phyloP scores from a whole-genome alignment of 768 basidiomycete species.

The Dioszegia aurantiaca region DNA sequence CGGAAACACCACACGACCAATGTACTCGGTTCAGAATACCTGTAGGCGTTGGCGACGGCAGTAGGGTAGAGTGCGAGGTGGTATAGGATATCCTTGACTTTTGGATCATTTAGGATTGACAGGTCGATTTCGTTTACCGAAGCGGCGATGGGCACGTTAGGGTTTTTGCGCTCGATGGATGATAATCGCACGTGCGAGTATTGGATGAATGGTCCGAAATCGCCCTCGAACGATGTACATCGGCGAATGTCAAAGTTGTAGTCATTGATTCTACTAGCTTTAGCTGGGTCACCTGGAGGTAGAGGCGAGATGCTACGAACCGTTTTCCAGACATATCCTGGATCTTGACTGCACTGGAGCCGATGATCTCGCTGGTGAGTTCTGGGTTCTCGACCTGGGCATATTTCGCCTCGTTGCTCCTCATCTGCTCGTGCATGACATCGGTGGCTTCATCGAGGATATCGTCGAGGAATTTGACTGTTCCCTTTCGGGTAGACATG shows the following conservation, averaged over 20 bases:
- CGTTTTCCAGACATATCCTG: conserved; percentile 95
- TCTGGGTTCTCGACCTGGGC: conserved; percentile 82
- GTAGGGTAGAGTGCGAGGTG: conserved; percentile 89
- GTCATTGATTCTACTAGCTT: conserved; percentile 72
- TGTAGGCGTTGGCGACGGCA: conserved; percentile 78
- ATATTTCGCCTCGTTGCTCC: conserved; percentile 89
- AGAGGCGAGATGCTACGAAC: conserved; percentile 55
- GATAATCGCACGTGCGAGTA: conserved; percentile 91
- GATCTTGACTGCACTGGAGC: conserved; percentile 93
- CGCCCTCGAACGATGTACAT: conserved; percentile 93
- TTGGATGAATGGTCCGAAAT: conserved; percentile 78
- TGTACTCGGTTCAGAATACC: conserved; percentile 81
- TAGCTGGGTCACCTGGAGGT: neutral
- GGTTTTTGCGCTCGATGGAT: conserved; percentile 88
- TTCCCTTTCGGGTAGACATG: conserved; percentile 83
- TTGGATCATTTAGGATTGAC: conserved; percentile 65
- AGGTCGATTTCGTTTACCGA: conserved; percentile 62
- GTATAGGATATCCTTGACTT: conserved; percentile 79
- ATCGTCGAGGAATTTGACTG: conserved; percentile 89
- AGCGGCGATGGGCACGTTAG: conserved; percentile 68
- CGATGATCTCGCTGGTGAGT: conserved; percentile 72
- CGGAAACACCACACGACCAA: conserved; percentile 87
- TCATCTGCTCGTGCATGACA: conserved; percentile 97
- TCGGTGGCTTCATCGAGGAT: conserved; percentile 72
- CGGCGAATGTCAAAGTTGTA: conserved; percentile 93